Conservation (phyloP, 208 protist species). For the Crithidia expoeki region DNA sequence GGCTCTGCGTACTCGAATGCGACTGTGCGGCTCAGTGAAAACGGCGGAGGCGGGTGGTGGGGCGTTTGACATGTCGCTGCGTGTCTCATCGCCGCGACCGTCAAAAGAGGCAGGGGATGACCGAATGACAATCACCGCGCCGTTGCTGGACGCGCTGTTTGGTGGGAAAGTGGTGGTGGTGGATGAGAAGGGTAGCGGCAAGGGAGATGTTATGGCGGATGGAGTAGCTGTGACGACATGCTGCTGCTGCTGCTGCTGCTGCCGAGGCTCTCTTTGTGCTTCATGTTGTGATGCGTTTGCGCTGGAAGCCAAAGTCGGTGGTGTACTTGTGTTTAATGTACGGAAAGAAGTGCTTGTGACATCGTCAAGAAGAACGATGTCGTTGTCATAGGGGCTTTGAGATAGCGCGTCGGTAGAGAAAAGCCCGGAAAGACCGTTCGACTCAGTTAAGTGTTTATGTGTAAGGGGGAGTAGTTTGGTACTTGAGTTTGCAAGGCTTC, state of each 20-base stretch:
- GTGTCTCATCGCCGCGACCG: neutral
- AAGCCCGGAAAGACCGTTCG: neutral
- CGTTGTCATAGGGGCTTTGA: neutral
- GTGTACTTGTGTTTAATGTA: neutral
- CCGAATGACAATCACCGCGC: conserved; percentile 19
- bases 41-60: conserved; percentile 21
- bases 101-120: neutral
- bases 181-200: neutral
- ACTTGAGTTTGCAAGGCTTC: neutral
- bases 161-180: neutral
- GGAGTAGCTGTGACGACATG: neutral
- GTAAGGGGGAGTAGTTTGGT: neutral
- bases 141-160: neutral
- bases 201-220: neutral
- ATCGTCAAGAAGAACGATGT: neutral
- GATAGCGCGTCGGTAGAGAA: neutral
- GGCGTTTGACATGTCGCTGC: neutral
- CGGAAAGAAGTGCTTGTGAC: neutral
- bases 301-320: neutral
- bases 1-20: conserved; percentile 60
- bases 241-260: too few species aligned
- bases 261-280: too few species aligned
- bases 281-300: too few species aligned
- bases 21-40: conserved; percentile 33
- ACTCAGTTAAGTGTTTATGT: neutral